Base-by-base conservation (phyloP, 306 rosid genomes). In the Herpetospermum pedunculosum region DNA sequence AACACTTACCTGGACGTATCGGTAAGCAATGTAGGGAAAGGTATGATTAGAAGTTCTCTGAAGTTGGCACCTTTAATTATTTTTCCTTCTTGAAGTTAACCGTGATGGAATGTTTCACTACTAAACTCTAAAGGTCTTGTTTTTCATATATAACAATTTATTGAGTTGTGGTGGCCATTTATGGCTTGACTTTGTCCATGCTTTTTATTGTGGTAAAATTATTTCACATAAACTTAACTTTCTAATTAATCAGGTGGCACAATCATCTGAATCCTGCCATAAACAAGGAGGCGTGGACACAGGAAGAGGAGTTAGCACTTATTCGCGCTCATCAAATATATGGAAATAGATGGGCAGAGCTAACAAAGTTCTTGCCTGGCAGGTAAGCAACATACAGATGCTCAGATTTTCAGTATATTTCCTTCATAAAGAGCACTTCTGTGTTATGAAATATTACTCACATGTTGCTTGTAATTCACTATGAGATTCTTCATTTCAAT, bases 11-110 rank as follows among this genome's bases (percentile, higher is more conserved):
- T 63, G 99, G 99, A 79, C 96, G 99, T 47, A 95, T 95, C 73
- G 99, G 99, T 65, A 95, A 95, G 89, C 99, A 95, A 80, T 95
- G 99, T 60, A 87, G 99, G 48, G 99, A 95, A 95, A 95, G 99
- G 99, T 95, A 92, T 60, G 92, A 44, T 48, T 18, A 59, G 8
- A 64, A 44, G 37, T 44, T 53, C 40, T 23, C 28, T n/a, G 50
- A 65, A 65, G 4, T n/a, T 73, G 55, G 30, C 48, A 6, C 10
- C 30, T 46, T 60, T 75, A 44, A 26, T 38, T 38, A 28, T 58
- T 48, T 23, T 38, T 6, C 14, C 50, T 40, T 41, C 43, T 34
- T 21, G 72, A 65, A 25, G 72, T 38, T 40, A 11, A 11, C 72
- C 14, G 34, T 65, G 50, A 4, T 41, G 72, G 12, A 67, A 38